A percentile compares a stretch with the other conserved stretches of the same genome.
These are phyloP conservation scores for Candida nemodendra DNA, from an alignment of 805 yeast species.

Conservation along the genomic window DNA sequence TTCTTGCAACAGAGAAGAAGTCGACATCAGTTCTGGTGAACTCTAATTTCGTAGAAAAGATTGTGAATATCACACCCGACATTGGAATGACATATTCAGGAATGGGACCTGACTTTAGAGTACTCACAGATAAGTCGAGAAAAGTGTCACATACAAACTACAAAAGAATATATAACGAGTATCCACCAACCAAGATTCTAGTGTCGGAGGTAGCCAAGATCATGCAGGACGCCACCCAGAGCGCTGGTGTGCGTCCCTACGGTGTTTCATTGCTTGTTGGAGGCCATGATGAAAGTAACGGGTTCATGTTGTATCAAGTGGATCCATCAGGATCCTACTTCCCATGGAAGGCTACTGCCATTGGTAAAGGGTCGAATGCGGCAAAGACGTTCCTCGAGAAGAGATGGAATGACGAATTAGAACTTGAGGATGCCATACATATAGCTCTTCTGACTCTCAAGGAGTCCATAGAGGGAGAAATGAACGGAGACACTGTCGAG, in stretches of 20 bases:
- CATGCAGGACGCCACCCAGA: slow-evolving; percentile 98
- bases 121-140: slow-evolving; percentile 89
- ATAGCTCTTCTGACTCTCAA: slow-evolving; percentile 91
- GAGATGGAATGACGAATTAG: slow-evolving; percentile 97
- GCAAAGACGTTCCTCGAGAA: slow-evolving; percentile 97
- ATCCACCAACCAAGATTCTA: slow-evolving; percentile 92
- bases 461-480: slow-evolving; percentile 97
- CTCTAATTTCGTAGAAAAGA: slow-evolving; percentile 71
- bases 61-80: slow-evolving; percentile 85
- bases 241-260: slow-evolving; percentile 98
- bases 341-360: slow-evolving; percentile 99
- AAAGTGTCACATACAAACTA: slow-evolving; percentile 90
- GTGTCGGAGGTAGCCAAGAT: slow-evolving; percentile 94
- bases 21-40: slow-evolving; percentile 76
- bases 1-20: slow-evolving; percentile 94
- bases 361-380: slow-evolving; percentile 93
- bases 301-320: slow-evolving; percentile 87
- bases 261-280: slow-evolving; percentile 95
- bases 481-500: slow-evolving; percentile 95
- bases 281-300: slow-evolving; percentile 74
- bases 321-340: slow-evolving; percentile 97
- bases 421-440: slow-evolving; percentile 96
- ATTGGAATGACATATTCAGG: slow-evolving; percentile 97
- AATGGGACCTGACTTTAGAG: slow-evolving; percentile 98
- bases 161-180: slow-evolving; percentile 90